A percentile compares a stretch with the other conserved stretches of the same genome.
phyloP scores from a whole-genome alignment of 1,284 basidiomycete species.

The Papiliotrema nemorosa region DNA sequence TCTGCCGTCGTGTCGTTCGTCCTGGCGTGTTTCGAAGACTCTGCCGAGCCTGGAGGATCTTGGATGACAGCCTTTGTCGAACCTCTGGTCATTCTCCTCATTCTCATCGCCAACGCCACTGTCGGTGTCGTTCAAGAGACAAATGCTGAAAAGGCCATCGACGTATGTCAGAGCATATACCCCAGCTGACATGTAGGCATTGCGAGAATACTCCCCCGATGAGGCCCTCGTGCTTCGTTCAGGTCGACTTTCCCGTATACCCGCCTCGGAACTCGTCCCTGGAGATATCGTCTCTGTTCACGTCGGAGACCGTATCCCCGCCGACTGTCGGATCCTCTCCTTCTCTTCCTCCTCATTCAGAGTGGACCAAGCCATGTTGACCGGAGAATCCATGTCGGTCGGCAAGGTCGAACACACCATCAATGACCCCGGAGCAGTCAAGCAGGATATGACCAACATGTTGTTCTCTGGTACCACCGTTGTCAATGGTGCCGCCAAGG shows the following conservation, averaged over 20 bases:
- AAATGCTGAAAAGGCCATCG: conserved; percentile 91
- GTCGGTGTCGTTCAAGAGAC: conserved; percentile 94
- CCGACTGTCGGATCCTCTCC: conserved; percentile 83
- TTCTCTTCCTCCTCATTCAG: conserved; percentile 81
- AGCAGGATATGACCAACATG: conserved; percentile 95
- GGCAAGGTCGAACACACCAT: conserved; percentile 70
- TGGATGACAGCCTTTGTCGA: conserved; percentile 77
- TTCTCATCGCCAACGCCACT: conserved; percentile 86
- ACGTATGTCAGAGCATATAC: conserved; percentile 58
- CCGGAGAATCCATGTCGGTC: conserved; percentile 85
- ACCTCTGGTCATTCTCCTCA: conserved; percentile 85
- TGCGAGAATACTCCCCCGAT: conserved; percentile 92
- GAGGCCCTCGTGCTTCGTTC: conserved; percentile 84
- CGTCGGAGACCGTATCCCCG: conserved; percentile 90
- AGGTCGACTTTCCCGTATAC: conserved; percentile 66
- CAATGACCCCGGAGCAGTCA: conserved; percentile 70
- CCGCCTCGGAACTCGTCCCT: conserved; percentile 83
- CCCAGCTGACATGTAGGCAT: conserved; percentile 57
- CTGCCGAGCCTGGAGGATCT: conserved; percentile 58
- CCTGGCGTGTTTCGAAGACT: conserved; percentile 78
- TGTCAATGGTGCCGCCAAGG: conserved; percentile 80
- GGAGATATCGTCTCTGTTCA: conserved; percentile 86
- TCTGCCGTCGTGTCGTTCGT: conserved; percentile 88
- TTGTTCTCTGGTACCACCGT: conserved; percentile 91
- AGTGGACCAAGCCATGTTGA: conserved; percentile 90